Evolutionary conservation across 1,284 basidiomycete species (phyloP).

Genomic region (Schizophyllum amplum): DNA sequence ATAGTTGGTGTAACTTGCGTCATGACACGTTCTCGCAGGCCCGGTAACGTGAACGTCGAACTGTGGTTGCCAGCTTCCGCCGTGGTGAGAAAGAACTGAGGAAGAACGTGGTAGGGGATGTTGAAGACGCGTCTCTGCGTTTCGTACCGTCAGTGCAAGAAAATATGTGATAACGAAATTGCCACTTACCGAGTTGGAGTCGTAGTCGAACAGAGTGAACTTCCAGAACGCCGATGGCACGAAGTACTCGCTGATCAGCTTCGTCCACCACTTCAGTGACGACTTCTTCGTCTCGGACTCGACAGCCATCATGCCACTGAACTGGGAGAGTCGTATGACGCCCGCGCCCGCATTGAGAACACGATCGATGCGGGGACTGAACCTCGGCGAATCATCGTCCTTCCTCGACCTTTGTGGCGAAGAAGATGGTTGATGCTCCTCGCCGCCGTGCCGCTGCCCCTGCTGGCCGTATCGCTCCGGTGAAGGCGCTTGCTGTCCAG

Average conservation of each 20-base stretch:
- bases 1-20: conserved; percentile 2
- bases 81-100: conserved; percentile 76
- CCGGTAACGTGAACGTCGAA: conserved; percentile 66
- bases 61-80: conserved; percentile 73
- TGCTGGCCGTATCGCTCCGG: background rate
- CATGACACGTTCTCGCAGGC: conserved; percentile 43
- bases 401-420: too few relatives aligned
- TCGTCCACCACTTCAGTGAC: conserved; percentile 55
- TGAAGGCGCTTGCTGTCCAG: background rate
- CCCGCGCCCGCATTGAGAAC: conserved; percentile 19
- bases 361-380: background rate
- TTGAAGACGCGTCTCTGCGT: conserved; percentile 34
- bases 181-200: conserved; percentile 75
- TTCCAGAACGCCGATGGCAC: conserved; percentile 58
- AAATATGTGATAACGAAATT: background rate
- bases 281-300: conserved; percentile 33
- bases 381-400: background rate
- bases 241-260: conserved; percentile 57
- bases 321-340: conserved; percentile 50
- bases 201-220: conserved; percentile 61
- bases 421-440: too few relatives aligned
- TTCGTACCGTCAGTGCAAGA: conserved; percentile 4
- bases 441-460: background rate
- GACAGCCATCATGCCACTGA: conserved; percentile 46
- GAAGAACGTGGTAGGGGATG: conserved; percentile 65